A percentile compares a stretch with the other conserved stretches of the same genome.
phyloP scores from a whole-genome alignment of 78 protist genomes.

The Emiliania huxleyi region DNA sequence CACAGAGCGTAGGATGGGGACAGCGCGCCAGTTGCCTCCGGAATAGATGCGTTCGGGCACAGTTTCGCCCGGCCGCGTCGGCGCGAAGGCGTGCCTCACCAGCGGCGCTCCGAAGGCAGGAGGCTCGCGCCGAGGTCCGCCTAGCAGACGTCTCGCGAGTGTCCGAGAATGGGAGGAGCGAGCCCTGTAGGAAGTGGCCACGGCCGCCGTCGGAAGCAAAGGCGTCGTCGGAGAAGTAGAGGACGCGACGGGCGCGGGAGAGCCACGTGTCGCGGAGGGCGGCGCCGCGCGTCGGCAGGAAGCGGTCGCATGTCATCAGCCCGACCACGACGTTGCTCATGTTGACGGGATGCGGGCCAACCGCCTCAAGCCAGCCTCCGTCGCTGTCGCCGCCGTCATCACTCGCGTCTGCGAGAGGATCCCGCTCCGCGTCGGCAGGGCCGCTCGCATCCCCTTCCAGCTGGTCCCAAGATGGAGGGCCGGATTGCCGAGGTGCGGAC shows the following conservation, averaged over 20 bases:
- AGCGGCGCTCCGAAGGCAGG: not conserved
- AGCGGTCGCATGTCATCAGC: not conserved
- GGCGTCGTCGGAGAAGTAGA: not conserved
- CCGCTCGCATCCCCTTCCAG: not conserved
- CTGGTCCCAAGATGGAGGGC: too few relatives aligned
- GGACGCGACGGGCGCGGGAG: not conserved
- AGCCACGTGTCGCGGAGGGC: not conserved
- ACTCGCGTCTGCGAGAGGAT: not conserved
- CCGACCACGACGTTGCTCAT: not conserved
- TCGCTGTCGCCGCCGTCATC: not conserved
- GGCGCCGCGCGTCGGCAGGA: not conserved
- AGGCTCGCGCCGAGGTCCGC: not conserved
- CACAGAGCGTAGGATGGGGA: not conserved
- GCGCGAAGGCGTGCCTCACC: not conserved
- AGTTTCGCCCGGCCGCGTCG: too few relatives aligned
- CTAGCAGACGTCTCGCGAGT: not conserved
- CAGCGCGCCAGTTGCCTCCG: conserved; percentile 21
- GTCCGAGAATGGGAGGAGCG: not conserved
- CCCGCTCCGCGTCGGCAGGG: not conserved
- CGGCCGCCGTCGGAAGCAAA: not conserved
- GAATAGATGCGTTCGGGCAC: not conserved
- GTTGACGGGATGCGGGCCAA: not conserved
- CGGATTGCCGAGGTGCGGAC: too few relatives aligned
- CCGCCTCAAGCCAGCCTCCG: not conserved
- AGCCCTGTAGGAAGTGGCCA: too few relatives aligned